Evolutionary conservation across 495 filamentous ascomycete genomes (phyloP), one percentile per base, ranked within the genome.

Genomic region (Penicillium coffeae): DNA sequence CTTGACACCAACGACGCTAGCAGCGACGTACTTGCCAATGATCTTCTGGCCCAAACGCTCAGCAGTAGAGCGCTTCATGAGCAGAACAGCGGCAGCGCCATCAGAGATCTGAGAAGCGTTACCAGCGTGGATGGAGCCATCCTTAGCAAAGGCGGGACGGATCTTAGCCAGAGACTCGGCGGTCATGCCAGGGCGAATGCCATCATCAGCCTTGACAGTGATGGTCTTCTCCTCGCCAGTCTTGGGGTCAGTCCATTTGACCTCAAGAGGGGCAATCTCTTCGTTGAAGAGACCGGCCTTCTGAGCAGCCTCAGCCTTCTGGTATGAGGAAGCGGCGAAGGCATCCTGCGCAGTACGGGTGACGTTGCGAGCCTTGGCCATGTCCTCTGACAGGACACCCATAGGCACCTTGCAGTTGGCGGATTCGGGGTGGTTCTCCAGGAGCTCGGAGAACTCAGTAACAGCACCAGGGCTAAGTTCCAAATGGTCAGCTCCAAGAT

Each of bases 321-420:
- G 85, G 78, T 93, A 96, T 14, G 88, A 93, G 2, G 73, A 62
- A 3, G 93, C 93, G 7, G 93, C 93, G 62, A 97, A 98, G 33
- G 80, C 78, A 64, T 98, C 93, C 68, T 97, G 94, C 43, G 72
- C 69, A 2, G 75, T 69, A 48, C 93, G 86, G 38, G 80, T 59
- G 58, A 97, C 81, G 40, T 77, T 72, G 45, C 82, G 77, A 67
- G 90, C 89, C 70, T 88, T 86, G 45, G 93, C 93, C 93, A 98
- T 96, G 57, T 91, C 60, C 73, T 98, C 93, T 43, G 89, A 95
- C 27, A 97, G 79, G 1, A 89, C 80, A 52, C 94, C 94, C 93
- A 98, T 98, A 60, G 92, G 87, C 8, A 98, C 93, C 75, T 94
- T 96, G 81, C 93, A 98, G 77, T 96, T 92, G 59, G 84, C 86